Percentiles rank a stretch among this genome's conserved stretches.
phyloP scores from a whole-genome alignment of 2,329 filamentous ascomycete species.

The Hirsutella rhossiliensis region DNA sequence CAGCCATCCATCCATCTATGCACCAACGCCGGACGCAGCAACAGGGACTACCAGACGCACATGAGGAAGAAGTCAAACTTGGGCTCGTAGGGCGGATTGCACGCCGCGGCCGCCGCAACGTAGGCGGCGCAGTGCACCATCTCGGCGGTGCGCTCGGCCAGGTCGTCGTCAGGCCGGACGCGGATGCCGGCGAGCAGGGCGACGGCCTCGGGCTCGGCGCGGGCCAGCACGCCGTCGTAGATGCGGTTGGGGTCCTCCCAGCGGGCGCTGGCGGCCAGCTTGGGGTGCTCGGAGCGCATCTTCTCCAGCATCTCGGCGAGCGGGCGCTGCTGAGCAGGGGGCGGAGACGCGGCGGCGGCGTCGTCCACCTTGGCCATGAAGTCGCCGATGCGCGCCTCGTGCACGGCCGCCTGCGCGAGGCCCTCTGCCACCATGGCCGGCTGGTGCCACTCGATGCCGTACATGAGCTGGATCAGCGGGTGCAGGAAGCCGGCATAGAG shows the following conservation, averaged over 20 bases:
- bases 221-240: slow-evolving; percentile 52
- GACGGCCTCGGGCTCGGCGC: slow-evolving; percentile 52
- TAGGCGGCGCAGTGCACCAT: slow-evolving; percentile 57
- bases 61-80: slow-evolving; percentile 74
- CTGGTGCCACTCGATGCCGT: slow-evolving; percentile 72
- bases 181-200: slow-evolving; percentile 45
- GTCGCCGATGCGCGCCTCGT: slow-evolving; percentile 40
- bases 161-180: slow-evolving; percentile 37
- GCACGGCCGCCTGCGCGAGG: slow-evolving; percentile 65
- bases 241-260: slow-evolving; percentile 50
- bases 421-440: slow-evolving; percentile 71
- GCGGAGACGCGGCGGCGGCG: slow-evolving; percentile 18
- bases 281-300: slow-evolving; percentile 37
- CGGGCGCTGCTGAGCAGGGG: slow-evolving; percentile 6
- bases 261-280: slow-evolving; percentile 37
- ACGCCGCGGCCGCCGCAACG: slow-evolving; percentile 41
- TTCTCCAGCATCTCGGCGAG: slow-evolving; percentile 47
- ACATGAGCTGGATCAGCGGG: slow-evolving; percentile 75
- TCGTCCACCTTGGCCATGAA: slow-evolving; percentile 44
- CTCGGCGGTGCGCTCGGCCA: slow-evolving; percentile 41
- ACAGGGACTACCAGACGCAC: slow-evolving; percentile 19
- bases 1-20: neutral
- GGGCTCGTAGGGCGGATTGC: slow-evolving; percentile 49
- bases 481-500: slow-evolving; percentile 62
- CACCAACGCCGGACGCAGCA: too few species aligned